Evolutionary conservation across 2,329 filamentous ascomycete species (phyloP), one percentile per base, ranked within the genome.

Genomic region (Colletotrichum graminicola): DNA sequence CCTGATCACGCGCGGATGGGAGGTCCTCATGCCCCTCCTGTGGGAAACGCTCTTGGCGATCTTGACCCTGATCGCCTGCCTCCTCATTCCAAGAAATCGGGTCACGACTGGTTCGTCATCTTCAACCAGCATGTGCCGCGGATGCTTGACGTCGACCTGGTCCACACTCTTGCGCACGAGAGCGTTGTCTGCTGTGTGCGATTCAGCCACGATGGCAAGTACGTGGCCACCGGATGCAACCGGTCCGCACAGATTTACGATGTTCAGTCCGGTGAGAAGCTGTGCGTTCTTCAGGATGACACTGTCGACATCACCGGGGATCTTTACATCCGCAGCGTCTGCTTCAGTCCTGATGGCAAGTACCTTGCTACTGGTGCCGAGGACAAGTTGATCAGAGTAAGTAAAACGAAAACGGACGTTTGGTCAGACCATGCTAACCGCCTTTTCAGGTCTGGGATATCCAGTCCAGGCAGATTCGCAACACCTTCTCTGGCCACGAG

Each of bases 191-290:
- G 96, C 87, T 99, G 96, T 80, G 96, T 99, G 45, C 90, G 96
- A 70, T 99, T 99, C 86, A 98, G 95, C 80, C 90, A 93, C 66
- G 96, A 99, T 78, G 96, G 96, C 76, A 95, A 97, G 79, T 98
- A 94, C 76, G 93, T 99, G 66, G 96, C 96, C 10, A 99, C 96
- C 6, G 96, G 96, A 54, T 98, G 96, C 87, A 99, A 99, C 82
- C 88, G 95, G 74, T 97, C 94, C n/a, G 96, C 96, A n/a, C 95
- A 98, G 82, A 99, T 99, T 77, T 99, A 96, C 81, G 96, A 99
- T 75, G 95, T 98, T 52, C 88, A 90, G 77, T 93, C 90, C 21
- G 96, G 96, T 67, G 90, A 94, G 76, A 96, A 95, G 80, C 91
- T 98, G 64, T 96, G 94, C 75, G 92, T 96, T 71, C 86, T 98